Evolutionary conservation across 805 yeast genomes (phyloP).

Genomic region (Nakazawaea ishiwadae): DNA sequence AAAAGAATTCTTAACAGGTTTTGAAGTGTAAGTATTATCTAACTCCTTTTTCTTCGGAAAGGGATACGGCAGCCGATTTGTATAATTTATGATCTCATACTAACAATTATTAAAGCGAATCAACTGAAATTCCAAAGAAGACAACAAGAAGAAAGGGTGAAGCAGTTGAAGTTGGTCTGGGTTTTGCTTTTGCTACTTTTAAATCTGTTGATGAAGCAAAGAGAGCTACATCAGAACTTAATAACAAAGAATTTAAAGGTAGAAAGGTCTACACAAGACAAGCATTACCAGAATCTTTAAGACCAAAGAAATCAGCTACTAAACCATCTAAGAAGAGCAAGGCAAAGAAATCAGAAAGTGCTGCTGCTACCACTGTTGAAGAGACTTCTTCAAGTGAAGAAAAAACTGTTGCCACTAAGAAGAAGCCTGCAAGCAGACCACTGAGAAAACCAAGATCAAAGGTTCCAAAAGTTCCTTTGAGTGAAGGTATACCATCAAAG

Average conservation of each 20-base stretch:
- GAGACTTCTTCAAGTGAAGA: constrained; percentile 12
- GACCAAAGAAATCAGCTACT: constrained; percentile 11
- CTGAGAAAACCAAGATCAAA: constrained; percentile 18
- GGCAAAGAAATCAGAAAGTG: constrained; percentile 19
- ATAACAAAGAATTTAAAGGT: constrained; percentile 26
- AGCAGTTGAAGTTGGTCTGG: constrained; percentile 22
- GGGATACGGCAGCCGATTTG: neutral
- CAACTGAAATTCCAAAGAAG: constrained; percentile 28
- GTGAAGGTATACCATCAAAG: constrained; percentile 49
- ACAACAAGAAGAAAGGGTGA: constrained; percentile 15
- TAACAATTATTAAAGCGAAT: constrained; percentile 8
- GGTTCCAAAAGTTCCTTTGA: constrained; percentile 22
- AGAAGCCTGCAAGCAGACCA: constrained; percentile 13
- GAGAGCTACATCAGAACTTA: constrained; percentile 44
- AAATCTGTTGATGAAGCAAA: constrained; percentile 57
- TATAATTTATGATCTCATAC: neutral
- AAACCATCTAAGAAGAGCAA: constrained; percentile 24
- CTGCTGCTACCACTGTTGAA: constrained; percentile 7
- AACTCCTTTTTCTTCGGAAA: neutral
- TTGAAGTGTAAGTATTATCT: constrained; percentile 31
- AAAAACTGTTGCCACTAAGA: constrained; percentile 11
- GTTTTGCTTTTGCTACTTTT: constrained; percentile 51
- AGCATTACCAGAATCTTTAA: constrained; percentile 38
- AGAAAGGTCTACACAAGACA: constrained; percentile 43
- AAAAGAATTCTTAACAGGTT: constrained; percentile 31